Evolutionary conservation across 805 yeast species (phyloP).

Genomic region (Blastobotrys parvus): DNA sequence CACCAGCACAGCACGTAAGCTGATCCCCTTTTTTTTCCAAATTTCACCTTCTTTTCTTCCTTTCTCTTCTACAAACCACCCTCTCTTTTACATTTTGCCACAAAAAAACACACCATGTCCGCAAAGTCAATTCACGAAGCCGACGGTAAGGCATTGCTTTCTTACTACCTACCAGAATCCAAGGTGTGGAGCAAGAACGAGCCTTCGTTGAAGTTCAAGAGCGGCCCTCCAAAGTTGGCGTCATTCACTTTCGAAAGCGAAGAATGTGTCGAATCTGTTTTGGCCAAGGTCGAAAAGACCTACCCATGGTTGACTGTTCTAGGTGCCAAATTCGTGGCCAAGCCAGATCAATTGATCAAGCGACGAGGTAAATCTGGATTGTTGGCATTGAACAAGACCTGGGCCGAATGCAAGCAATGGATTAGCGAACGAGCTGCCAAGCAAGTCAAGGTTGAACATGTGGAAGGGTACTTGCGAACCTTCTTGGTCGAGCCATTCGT

Average conservation of each 20-base stretch:
- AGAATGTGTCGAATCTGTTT: slow-evolving; percentile 26
- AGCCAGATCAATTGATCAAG: slow-evolving; percentile 40
- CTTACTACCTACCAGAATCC: slow-evolving; percentile 35
- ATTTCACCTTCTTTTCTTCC: neutral
- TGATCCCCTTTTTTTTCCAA: too few relatives aligned
- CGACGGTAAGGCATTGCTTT: slow-evolving; percentile 38
- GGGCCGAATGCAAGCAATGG: slow-evolving; percentile 38
- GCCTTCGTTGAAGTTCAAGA: slow-evolving; percentile 26
- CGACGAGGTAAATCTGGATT: slow-evolving; percentile 39
- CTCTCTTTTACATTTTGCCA: neutral
- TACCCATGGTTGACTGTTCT: slow-evolving; percentile 34
- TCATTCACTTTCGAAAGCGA: slow-evolving; percentile 29
- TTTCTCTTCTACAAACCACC: neutral
- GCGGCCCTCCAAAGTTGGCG: slow-evolving; percentile 31
- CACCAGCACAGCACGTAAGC: neutral
- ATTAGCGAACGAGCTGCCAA: slow-evolving; percentile 35
- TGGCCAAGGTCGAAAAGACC: slow-evolving; percentile 29
- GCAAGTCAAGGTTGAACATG: slow-evolving; percentile 33
- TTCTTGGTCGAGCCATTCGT: slow-evolving; percentile 41
- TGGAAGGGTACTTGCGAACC: slow-evolving; percentile 32
- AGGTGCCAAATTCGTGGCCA: slow-evolving; percentile 36
- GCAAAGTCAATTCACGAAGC: slow-evolving; percentile 40
- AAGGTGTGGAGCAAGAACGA: slow-evolving; percentile 28
- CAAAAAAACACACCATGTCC: slow-evolving; percentile 25
- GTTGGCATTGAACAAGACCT: slow-evolving; percentile 35